Base-by-base conservation (phyloP, 2,329 filamentous ascomycete species). In the Fusarium sp. region DNA sequence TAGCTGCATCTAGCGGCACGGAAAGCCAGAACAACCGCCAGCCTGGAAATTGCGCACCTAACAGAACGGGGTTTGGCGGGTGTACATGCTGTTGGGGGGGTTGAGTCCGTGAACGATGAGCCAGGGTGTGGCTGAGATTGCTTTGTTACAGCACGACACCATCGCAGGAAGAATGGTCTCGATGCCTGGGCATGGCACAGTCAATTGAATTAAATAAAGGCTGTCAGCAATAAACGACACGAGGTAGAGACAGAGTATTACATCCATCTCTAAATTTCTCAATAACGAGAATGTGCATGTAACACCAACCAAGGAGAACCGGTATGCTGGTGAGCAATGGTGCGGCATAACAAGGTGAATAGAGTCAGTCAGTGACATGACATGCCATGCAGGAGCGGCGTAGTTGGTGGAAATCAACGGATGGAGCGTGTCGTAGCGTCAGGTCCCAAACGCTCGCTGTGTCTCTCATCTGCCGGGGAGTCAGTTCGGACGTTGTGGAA, bases 61-160 rank as follows among this genome's bases (percentile, higher is more conserved):
- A 53, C 45, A 49, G 55, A 69, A 67, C 57, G 53, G 57, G 61
- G 57, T 63, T 54, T 26, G 52, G 53, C 47, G 66, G 45, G 62
- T 45, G 56, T 56, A 28, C 46, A 63, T 42, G 19, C 39, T 45
- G 44, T 55, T 70, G 58, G 69, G 70, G 60, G 46, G 56, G 53
- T 55, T 52, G 60, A 58, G 56, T 65, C 51, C 53, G 40, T 62
- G 52, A 43, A 52, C 43, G 26, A 44, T 40, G 55, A 57, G 57
- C 69, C 71, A 70, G 71, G 71, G 69, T 73, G 61, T 72, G 69
- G 69, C 69, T 69, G 62, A 68, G 49, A 70, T 70, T 69, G 59
- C 65, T 64, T 65, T 67, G 61, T 68, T 61, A 42, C 60, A 59
- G 43, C 45, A 34, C 33, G 26, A 51, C 57, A 59, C 36, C 62